These are phyloP conservation scores for Botryotinia globosa DNA, from an alignment of 2,329 filamentous ascomycete genomes.

Conservation along the genomic window DNA sequence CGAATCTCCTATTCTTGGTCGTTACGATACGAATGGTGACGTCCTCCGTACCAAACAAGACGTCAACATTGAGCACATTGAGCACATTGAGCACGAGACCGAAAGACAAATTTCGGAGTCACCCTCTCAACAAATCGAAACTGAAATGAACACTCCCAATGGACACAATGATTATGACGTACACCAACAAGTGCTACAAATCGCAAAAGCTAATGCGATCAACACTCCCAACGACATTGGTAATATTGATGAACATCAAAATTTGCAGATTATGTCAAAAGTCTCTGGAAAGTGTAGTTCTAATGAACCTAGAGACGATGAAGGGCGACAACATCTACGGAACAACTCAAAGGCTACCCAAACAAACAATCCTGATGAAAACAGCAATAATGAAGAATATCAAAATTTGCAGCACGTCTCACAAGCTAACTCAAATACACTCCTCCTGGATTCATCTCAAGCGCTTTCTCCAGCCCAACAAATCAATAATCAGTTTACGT, in stretches of 20 bases:
- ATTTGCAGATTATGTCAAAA: neutral
- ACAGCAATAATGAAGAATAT: neutral
- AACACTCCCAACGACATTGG: neutral
- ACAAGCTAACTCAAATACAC: neutral
- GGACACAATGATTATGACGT: neutral
- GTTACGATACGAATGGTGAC: constrained; percentile 12
- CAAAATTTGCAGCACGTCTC: neutral
- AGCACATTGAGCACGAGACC: neutral
- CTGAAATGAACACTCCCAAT: neutral
- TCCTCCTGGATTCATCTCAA: constrained; percentile 3
- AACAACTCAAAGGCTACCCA: neutral
- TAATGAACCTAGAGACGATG: neutral
- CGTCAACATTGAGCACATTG: neutral
- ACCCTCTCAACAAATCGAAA: neutral
- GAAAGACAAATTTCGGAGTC: neutral
- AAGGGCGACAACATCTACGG: neutral
- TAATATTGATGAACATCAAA: neutral
- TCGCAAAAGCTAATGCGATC: neutral
- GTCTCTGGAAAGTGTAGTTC: neutral
- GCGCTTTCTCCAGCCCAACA: neutral
- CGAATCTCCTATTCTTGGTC: constrained; percentile 20
- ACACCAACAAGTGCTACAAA: neutral
- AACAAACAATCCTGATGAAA: neutral
- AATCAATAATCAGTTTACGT: neutral
- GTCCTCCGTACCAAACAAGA: neutral